Base-by-base conservation (phyloP, 2,329 filamentous ascomycete genomes). In the Fusarium veterinarium region DNA sequence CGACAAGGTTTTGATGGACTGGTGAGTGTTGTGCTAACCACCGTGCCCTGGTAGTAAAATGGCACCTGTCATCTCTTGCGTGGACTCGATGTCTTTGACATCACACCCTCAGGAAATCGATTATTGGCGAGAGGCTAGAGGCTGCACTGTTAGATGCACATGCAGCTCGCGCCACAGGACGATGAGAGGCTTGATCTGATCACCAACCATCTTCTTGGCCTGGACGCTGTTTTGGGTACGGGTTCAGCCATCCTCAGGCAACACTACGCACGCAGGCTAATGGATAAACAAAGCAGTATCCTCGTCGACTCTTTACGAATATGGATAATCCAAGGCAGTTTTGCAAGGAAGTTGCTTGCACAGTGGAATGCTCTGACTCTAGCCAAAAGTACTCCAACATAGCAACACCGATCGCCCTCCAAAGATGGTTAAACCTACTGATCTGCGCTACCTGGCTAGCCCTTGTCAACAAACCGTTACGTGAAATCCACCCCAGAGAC, bases 191-290 rank as follows among this genome's bases (percentile, higher is more conserved):
- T 62, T 56, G 40, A 67, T 74, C 63, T 56, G 57, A 64, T 72
- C 51, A 46, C 37, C 63, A 69, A 51, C 71, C 58, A 67, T 63
- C 59, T 45, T 59, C 5, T 63, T 68, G 72, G 60, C 60, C 51
- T 69, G 38, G 52, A n/a, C 44, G 48, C 58, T 61, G 44, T 59
- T 61, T 59, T 57, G 59, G 64, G 52, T 64, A 71, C 44, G 38
- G 97, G 56, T 51, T 66, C 60, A 55, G 35, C 37, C 49, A 63
- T 46, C 48, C 52, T 42, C 28, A 33, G 25, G 25, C 33, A 38
- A 23, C 33, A 41, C 37, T 41, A 44, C 35, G n/a, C 25, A 33
- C n/a, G 19, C 19, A 17, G 8, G n/a, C 40, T n/a, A 41, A 41
- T 40, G n/a, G 37, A 41, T 44, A 42, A 44, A 30, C 28, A 31